Percentiles rank a stretch among this genome's conserved stretches.
phyloP scores from a whole-genome alignment of 148 eudicot genomes.

The Amaranthus cruentus region DNA sequence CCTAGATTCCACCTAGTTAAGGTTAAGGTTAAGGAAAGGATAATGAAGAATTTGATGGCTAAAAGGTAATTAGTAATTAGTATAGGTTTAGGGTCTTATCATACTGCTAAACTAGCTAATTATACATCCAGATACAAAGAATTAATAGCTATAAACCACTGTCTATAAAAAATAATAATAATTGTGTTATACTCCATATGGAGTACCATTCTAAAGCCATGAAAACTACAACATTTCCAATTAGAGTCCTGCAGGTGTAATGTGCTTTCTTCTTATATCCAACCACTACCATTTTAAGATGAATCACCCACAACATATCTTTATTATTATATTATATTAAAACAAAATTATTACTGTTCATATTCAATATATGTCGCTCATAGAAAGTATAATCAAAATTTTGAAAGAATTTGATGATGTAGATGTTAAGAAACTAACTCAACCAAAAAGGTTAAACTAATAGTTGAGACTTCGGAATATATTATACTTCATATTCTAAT shows the following conservation, averaged over 20 bases:
- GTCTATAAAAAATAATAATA: not conserved
- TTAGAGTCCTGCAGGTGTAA: constrained; percentile 21
- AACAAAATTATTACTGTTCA: too few relatives aligned
- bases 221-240: constrained; percentile 13
- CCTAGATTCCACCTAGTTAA: not conserved
- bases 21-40: constrained; percentile 16
- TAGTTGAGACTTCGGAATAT: not conserved
- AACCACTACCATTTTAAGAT: constrained; percentile 13
- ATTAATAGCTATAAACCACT: constrained; percentile 23
- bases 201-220: constrained; percentile 7
- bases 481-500: too few relatives aligned
- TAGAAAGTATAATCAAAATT: not conserved
- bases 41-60: constrained; percentile 17
- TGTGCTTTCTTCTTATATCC: constrained; percentile 17
- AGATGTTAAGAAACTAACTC: not conserved
- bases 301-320: constrained; percentile 12
- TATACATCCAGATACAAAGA: constrained; percentile 16
- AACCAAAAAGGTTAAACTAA: not conserved
- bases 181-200: constrained; percentile 20
- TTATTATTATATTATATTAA: constrained; percentile 6
- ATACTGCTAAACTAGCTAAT: not conserved
- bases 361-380: too few relatives aligned
- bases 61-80: constrained; percentile 38
- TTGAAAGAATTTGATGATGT: not conserved
- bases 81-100: not conserved